These are phyloP conservation scores for Trichoderma arundinaceum DNA, from an alignment of 2,329 filamentous ascomycete species.

Conservation along the genomic window DNA sequence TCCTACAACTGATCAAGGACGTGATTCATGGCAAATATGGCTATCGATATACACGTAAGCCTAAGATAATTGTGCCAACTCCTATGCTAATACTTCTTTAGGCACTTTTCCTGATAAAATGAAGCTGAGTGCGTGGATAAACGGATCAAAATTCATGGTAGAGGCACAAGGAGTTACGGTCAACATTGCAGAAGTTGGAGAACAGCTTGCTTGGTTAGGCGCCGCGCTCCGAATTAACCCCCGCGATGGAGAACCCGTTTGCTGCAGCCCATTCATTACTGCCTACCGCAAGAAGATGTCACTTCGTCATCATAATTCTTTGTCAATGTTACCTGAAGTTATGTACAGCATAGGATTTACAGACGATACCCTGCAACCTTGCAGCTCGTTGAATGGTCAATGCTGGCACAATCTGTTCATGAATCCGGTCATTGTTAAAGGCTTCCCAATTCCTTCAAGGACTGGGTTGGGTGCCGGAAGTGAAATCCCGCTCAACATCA, in stretches of 20 bases:
- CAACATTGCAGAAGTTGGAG: neutral
- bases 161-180: neutral
- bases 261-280: neutral
- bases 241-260: neutral
- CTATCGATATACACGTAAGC: neutral
- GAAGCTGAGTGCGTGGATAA: neutral
- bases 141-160: neutral
- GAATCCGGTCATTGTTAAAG: neutral
- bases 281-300: too few species aligned
- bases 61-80: too few species aligned
- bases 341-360: neutral
- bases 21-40: neutral
- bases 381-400: neutral
- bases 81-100: neutral
- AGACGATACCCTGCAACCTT: neutral
- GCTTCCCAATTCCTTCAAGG: neutral
- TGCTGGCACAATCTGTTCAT: neutral
- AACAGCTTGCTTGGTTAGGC: neutral
- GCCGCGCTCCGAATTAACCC: neutral
- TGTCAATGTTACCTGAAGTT: neutral
- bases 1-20: neutral
- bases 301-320: neutral
- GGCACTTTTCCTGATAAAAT: neutral
- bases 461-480: neutral
- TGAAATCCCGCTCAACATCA: neutral